These are phyloP conservation scores for Pythium vanterpoolii DNA, from an alignment of 352 stramenopile genomes.

Conservation along the genomic window DNA sequence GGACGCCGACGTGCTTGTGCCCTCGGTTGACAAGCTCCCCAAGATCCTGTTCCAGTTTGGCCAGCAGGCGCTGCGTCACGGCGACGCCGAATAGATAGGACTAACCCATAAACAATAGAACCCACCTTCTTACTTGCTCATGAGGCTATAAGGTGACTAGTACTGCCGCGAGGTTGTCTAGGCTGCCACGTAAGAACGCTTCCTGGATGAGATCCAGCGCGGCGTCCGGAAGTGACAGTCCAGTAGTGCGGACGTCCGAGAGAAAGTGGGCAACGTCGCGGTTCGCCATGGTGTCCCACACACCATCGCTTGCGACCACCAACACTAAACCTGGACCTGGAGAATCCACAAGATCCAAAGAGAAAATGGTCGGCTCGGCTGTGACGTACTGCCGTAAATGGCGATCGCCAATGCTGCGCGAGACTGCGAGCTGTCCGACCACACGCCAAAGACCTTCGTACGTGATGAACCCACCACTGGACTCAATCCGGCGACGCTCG, in stretches of 20 bases:
- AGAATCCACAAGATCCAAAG: conserved; percentile 18
- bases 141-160: conserved; percentile 24
- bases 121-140: not conserved
- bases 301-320: conserved; percentile 68
- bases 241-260: conserved; percentile 13
- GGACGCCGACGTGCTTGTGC: conserved; percentile 82
- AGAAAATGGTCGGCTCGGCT: conserved; percentile 74
- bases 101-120: not conserved
- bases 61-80: conserved; percentile 62
- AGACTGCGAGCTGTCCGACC: conserved; percentile 90
- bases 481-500: conserved; percentile 67
- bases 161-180: conserved; percentile 93
- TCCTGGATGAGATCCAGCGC: conserved; percentile 85
- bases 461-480: conserved; percentile 66
- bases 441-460: conserved; percentile 81
- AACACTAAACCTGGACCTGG: conserved; percentile 2
- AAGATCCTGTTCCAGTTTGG: conserved; percentile 86
- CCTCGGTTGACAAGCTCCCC: conserved; percentile 67
- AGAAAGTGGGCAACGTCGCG: conserved; percentile 50
- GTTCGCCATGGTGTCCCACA: conserved; percentile 72
- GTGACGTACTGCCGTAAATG: conserved; percentile 82
- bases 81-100: conserved; percentile 32
- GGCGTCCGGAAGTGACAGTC: conserved; percentile 29
- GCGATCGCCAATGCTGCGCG: conserved; percentile 89
- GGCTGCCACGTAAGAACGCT: conserved; percentile 92